Percentiles rank a stretch among this genome's conserved stretches.
These are phyloP conservation scores for Penicilliopsis zonata DNA, from an alignment of 495 filamentous ascomycete genomes.

Conservation along the genomic window DNA sequence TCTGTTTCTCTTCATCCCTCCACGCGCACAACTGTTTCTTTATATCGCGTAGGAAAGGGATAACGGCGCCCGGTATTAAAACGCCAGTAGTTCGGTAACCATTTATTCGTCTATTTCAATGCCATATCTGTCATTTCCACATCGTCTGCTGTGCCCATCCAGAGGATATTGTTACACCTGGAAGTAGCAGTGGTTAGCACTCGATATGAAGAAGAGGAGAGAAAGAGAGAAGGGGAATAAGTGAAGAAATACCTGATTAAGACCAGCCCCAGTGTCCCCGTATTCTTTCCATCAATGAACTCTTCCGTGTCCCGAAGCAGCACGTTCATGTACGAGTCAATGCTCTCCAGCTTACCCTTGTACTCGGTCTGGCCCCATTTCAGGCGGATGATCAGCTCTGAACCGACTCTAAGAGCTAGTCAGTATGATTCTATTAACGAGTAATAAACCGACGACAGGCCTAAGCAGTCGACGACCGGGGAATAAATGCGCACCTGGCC, in stretches of 20 bases:
- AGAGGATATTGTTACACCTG: conserved; percentile 93
- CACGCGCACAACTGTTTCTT: too few relatives aligned
- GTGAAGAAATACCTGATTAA: conserved; percentile 61
- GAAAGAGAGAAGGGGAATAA: neutral
- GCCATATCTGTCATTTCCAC: conserved; percentile 45
- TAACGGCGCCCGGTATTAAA: neutral
- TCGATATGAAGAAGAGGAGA: neutral
- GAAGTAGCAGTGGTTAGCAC: neutral
- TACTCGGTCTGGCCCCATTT: conserved; percentile 99
- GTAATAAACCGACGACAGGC: conserved; percentile 1
- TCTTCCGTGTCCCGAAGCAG: conserved; percentile 84
- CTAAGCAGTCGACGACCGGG: too few relatives aligned
- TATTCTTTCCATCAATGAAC: conserved; percentile 78
- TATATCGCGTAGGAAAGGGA: too few relatives aligned
- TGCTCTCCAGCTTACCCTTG: conserved; percentile 78
- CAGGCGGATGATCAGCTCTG: conserved; percentile 77
- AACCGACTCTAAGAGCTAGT: conserved; percentile 55
- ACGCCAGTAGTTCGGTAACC: neutral
- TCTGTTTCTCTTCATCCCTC: too few relatives aligned
- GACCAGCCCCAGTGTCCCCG: conserved; percentile 75
- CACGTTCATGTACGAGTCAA: conserved; percentile 99
- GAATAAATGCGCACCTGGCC: conserved; percentile 68
- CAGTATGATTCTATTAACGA: neutral
- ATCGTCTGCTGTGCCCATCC: conserved; percentile 56
- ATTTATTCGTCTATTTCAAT: conserved; percentile 23